Evolutionary conservation across 148 eudicot genomes (phyloP), one percentile per base, ranked within the genome.

Genomic region (Rhododendron molle): DNA sequence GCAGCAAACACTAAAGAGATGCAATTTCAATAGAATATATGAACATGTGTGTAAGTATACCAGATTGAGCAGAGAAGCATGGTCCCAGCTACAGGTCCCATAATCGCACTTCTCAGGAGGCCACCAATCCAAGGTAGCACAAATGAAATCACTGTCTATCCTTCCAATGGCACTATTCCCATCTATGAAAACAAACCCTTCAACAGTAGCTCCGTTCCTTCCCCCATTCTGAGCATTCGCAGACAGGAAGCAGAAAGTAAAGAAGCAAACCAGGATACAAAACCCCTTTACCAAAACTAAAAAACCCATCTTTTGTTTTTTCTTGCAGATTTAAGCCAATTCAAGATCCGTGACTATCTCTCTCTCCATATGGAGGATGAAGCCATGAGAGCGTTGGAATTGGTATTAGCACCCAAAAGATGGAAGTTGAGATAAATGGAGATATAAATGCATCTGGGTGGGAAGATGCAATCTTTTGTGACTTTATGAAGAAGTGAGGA

Each of bases 51-150:
- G 60, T 0, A 18, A 85, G 84, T 54, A 81, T 88, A 96, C 99
- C 95, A 96, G 87, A 92, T 96, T 95, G 81, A 96, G 94, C 21
- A 96, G 89, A 88, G 99, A 96, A 91, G 99, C 93, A 81, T 89
- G 92, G 71, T 43, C 98, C 98, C 99, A 96, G 83, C 92, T 84
- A 82, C 99, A 96, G 88, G 93, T 92, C 7, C 95, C 95, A 92
- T 96, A 96, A 78, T 96, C 98, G 92, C 99, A 96, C 86, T 95
- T 96, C 87, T 95, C 91, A 92, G 96, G 95, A 52, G 99, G 99
- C 99, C 99, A 96, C 99, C 98, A 96, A 90, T 96, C 99, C 91
- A 96, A 83, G 11, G 98, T 96, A 2, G 99, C 98, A 90, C 99
- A 95, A 9, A 96, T 89, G 85, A 91, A 96, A 91, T 94, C 92